Percentiles rank a stretch among this genome's conserved stretches.
Evolutionary conservation across 176 grass and related monocot genomes (phyloP).

Genomic region (Puccinellia tenuiflora): DNA sequence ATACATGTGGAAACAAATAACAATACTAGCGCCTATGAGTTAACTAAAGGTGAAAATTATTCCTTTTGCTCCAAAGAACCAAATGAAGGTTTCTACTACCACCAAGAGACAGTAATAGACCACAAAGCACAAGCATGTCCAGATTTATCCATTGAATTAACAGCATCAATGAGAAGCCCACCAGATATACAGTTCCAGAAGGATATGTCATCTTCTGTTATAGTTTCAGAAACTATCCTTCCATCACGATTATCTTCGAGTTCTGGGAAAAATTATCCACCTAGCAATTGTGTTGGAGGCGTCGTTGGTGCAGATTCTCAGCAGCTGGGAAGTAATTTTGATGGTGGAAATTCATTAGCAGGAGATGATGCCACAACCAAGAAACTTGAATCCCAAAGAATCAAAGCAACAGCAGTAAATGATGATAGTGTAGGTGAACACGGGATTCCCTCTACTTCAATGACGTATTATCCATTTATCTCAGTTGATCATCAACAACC

Average conservation of each 20-base stretch:
- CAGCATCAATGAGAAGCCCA: neutral
- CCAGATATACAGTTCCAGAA: slow-evolving; percentile 31
- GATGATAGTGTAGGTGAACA: slow-evolving; percentile 9
- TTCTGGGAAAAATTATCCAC: slow-evolving; percentile 12
- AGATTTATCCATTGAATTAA: slow-evolving; percentile 25
- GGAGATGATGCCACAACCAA: slow-evolving; percentile 17
- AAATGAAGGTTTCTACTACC: slow-evolving; percentile 16
- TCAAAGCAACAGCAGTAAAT: slow-evolving; percentile 12
- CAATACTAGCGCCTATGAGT: slow-evolving; percentile 24
- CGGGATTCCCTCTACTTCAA: slow-evolving; percentile 16
- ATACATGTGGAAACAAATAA: slow-evolving; percentile 7
- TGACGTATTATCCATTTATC: slow-evolving; percentile 12
- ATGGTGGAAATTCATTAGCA: slow-evolving; percentile 28
- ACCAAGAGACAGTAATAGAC: slow-evolving; percentile 29
- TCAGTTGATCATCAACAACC: slow-evolving; percentile 29
- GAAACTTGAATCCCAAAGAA: slow-evolving; percentile 22
- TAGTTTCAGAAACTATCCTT: slow-evolving; percentile 19
- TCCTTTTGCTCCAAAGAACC: slow-evolving; percentile 20
- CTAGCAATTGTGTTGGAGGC: slow-evolving; percentile 20
- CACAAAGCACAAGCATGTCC: slow-evolving; percentile 17
- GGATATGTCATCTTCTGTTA: slow-evolving; percentile 31
- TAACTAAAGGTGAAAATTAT: neutral
- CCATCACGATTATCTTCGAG: slow-evolving; percentile 28
- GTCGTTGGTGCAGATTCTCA: slow-evolving; percentile 3
- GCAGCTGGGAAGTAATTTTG: slow-evolving; percentile 19